phyloP scores from a whole-genome alignment of 371 early-diverging fungal genomes.

The Zancudomyces culisetae region DNA sequence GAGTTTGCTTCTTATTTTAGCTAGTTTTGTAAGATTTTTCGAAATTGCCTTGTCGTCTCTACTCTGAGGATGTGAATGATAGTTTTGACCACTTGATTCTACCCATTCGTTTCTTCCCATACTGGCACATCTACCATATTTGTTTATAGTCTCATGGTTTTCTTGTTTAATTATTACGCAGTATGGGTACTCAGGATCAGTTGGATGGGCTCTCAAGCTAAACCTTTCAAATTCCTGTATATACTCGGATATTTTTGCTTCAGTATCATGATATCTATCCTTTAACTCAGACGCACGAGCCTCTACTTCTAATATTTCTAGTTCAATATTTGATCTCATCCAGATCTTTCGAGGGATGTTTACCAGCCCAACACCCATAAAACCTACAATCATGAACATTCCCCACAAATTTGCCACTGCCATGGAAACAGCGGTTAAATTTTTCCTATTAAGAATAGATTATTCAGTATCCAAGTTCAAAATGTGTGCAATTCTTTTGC shows the following conservation, averaged over 20 bases:
- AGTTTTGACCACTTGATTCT: too few relatives aligned
- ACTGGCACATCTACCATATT: too few relatives aligned
- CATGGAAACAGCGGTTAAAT: slow-evolving; percentile 64
- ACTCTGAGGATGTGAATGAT: slow-evolving; percentile 4
- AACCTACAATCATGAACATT: slow-evolving; percentile 56
- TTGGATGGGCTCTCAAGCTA: slow-evolving; percentile 7
- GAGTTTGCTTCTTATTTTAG: slow-evolving; percentile 16
- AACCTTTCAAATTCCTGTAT: slow-evolving; percentile 13
- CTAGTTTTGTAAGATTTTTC: too few relatives aligned
- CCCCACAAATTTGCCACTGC: slow-evolving; percentile 89
- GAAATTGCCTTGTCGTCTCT: slow-evolving; percentile 10
- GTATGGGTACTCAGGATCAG: neutral
- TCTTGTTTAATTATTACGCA: neutral
- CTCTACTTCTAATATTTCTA: slow-evolving; percentile 42
- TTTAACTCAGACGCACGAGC: slow-evolving; percentile 44
- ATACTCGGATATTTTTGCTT: slow-evolving; percentile 16
- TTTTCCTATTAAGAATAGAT: slow-evolving; percentile 31
- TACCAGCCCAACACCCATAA: slow-evolving; percentile 85
- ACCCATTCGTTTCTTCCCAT: too few relatives aligned
- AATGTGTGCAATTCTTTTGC: too few relatives aligned
- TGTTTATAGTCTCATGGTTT: neutral
- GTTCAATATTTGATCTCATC: slow-evolving; percentile 39
- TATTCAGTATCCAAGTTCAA: too few relatives aligned
- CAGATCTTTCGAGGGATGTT: slow-evolving; percentile 71
- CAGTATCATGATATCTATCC: slow-evolving; percentile 35